These are phyloP conservation scores for Pythium aquatile DNA, from an alignment of 352 stramenopile species.

Conservation along the genomic window DNA sequence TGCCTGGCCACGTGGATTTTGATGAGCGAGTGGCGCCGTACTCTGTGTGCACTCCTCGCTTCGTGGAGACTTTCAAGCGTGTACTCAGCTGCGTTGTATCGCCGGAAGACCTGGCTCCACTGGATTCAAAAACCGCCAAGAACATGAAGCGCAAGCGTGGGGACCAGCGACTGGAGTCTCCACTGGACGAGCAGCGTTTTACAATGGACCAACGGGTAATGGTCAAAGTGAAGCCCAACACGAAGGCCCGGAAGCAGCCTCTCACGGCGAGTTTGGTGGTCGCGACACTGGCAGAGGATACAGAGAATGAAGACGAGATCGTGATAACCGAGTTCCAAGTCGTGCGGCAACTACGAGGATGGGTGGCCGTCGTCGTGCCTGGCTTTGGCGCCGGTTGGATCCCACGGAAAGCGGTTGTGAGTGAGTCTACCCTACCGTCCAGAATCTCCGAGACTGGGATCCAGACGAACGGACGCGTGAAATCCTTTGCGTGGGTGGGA, in stretches of 20 bases:
- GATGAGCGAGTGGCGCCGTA: constrained; percentile 4
- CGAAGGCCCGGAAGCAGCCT: constrained; percentile 18
- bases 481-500: constrained; percentile 12
- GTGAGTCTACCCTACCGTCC: not conserved
- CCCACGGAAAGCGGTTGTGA: constrained; percentile 1
- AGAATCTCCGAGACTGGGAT: not conserved
- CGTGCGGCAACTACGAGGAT: constrained; percentile 14
- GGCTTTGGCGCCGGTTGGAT: constrained; percentile 21
- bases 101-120: constrained; percentile 17
- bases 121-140: constrained; percentile 11
- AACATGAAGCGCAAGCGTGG: constrained; percentile 20
- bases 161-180: not conserved
- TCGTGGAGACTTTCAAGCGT: constrained; percentile 18
- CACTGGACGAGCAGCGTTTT: constrained; percentile 9
- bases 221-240: constrained; percentile 14
- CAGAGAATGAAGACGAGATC: not conserved
- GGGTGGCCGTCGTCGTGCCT: constrained; percentile 17
- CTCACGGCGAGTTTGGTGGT: not conserved
- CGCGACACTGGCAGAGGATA: not conserved
- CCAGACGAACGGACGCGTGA: not conserved
- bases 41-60: constrained; percentile 12
- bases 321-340: constrained; percentile 9
- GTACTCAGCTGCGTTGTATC: constrained; percentile 10
- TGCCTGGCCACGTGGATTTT: constrained; percentile 11
- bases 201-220: constrained; percentile 5